Conservation (phyloP, 1,139 yeast genomes). For the Torulaspora globosa region DNA sequence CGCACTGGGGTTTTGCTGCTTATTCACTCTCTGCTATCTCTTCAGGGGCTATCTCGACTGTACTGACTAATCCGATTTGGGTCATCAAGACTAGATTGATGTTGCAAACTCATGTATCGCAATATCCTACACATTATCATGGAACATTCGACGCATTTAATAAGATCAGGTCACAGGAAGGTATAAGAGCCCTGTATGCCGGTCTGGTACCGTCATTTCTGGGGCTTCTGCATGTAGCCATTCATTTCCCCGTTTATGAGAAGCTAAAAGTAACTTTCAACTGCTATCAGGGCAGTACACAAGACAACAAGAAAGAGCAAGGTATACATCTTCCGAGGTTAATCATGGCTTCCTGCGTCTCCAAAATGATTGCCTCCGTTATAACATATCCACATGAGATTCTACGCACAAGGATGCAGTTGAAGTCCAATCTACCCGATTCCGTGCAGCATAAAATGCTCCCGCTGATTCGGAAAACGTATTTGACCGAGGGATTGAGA, state of each 20-base stretch:
- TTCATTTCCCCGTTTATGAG: conserved; percentile 96
- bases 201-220: conserved; percentile 88
- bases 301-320: conserved; percentile 24
- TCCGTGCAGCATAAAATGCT: conserved; percentile 38
- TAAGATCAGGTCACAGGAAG: conserved; percentile 77
- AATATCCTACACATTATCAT: conserved; percentile 47
- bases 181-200: conserved; percentile 76
- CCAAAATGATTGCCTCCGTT: conserved; percentile 86
- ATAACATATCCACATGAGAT: conserved; percentile 96
- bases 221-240: conserved; percentile 90
- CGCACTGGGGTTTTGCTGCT: conserved; percentile 47
- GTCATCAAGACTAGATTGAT: conserved; percentile 76
- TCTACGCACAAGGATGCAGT: conserved; percentile 85
- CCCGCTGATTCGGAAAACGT: conserved; percentile 51
- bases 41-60: conserved; percentile 84
- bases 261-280: conserved; percentile 54
- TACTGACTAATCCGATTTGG: conserved; percentile 83
- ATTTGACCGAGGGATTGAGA: conserved; percentile 63
- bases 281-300: conserved; percentile 31
- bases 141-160: conserved; percentile 82
- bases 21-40: conserved; percentile 81
- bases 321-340: conserved; percentile 43
- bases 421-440: conserved; percentile 33
- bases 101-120: conserved; percentile 57
- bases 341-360: conserved; percentile 68